These are phyloP conservation scores for Inonotus obliquus DNA, from an alignment of 1,284 basidiomycete genomes.

Conservation along the genomic window DNA sequence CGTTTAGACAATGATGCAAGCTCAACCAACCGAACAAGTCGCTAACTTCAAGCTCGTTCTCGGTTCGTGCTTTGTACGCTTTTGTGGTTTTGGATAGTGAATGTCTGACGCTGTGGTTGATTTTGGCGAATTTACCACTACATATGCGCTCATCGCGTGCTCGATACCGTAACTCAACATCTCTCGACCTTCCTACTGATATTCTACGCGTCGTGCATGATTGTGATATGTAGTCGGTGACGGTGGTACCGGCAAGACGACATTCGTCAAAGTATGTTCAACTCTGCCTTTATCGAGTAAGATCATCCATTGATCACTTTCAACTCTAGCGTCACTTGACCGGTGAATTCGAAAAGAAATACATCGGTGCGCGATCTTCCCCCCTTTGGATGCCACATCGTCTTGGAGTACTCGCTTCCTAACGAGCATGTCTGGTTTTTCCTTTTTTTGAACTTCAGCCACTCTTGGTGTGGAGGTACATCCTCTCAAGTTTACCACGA, in stretches of 20 bases:
- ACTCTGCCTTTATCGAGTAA: constrained; percentile 23
- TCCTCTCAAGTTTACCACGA: constrained; percentile 94
- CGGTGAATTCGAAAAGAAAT: constrained; percentile 99
- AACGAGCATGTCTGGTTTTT: constrained; percentile 18
- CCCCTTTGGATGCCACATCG: neutral
- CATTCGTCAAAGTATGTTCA: constrained; percentile 85
- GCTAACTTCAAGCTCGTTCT: constrained; percentile 99
- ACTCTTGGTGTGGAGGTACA: constrained; percentile 99
- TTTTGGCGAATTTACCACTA: constrained; percentile 7
- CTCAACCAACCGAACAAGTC: constrained; percentile 29
- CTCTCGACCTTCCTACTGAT: neutral
- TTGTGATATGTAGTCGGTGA: constrained; percentile 71
- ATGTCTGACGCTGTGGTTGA: constrained; percentile 22
- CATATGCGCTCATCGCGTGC: constrained; percentile 25
- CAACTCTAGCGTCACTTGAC: constrained; percentile 88
- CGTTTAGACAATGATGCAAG: constrained; percentile 28
- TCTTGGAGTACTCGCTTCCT: constrained; percentile 13
- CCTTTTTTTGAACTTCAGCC: constrained; percentile 46
- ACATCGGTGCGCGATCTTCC: constrained; percentile 72
- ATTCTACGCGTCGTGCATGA: constrained; percentile 22
- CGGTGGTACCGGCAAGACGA: constrained; percentile 97
- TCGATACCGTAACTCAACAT: neutral
- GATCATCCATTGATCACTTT: constrained; percentile 57
- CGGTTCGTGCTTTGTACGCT: constrained; percentile 49
- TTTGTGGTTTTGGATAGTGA: neutral